phyloP scores from a whole-genome alignment of 73 alveolate genomes.

The Paramecium bursaria region DNA sequence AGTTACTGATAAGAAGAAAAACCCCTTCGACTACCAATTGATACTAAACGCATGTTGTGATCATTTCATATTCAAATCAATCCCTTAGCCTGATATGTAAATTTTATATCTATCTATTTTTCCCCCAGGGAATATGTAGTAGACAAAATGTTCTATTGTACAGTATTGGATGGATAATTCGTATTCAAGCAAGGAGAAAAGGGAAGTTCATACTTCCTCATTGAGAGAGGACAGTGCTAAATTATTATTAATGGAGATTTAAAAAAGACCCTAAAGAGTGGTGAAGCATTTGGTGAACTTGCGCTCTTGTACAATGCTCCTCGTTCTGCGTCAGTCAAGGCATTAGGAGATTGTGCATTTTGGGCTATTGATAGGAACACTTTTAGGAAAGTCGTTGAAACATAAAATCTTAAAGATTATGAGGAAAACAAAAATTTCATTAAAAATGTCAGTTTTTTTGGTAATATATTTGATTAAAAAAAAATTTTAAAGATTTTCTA shows the following conservation, averaged over 20 bases:
- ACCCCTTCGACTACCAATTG: conserved; percentile 47
- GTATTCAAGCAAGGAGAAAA: conserved; percentile 70
- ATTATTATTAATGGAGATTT: conserved; percentile 55
- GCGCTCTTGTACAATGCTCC: conserved; percentile 88
- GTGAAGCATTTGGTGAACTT: conserved; percentile 88
- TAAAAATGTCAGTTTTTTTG: conserved; percentile 61
- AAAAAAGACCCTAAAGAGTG: conserved; percentile 64
- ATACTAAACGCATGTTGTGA: conserved; percentile 41
- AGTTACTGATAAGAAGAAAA: conserved; percentile 24
- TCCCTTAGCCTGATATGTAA: conserved; percentile 10
- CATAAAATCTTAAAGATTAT: conserved; percentile 38
- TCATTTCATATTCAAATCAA: conserved; percentile 43
- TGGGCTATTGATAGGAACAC: conserved; percentile 75
- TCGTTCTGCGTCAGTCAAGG: conserved; percentile 78
- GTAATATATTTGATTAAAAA: conserved; percentile 5
- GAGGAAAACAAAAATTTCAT: conserved; percentile 64
- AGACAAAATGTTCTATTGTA: conserved; percentile 65
- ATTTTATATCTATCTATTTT: no score
- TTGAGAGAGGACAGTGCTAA: conserved; percentile 65
- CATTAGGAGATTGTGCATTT: conserved; percentile 72
- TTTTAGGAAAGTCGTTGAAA: conserved; percentile 66
- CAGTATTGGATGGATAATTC: conserved; percentile 65
- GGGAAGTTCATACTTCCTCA: conserved; percentile 58
- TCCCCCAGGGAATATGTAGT: conserved; percentile 61
- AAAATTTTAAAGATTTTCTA: conserved; percentile 24